A percentile compares a stretch with the other conserved stretches of the same genome.
Conservation (phyloP, 495 filamentous ascomycete species). For the Aspergillus heteromorphus region DNA sequence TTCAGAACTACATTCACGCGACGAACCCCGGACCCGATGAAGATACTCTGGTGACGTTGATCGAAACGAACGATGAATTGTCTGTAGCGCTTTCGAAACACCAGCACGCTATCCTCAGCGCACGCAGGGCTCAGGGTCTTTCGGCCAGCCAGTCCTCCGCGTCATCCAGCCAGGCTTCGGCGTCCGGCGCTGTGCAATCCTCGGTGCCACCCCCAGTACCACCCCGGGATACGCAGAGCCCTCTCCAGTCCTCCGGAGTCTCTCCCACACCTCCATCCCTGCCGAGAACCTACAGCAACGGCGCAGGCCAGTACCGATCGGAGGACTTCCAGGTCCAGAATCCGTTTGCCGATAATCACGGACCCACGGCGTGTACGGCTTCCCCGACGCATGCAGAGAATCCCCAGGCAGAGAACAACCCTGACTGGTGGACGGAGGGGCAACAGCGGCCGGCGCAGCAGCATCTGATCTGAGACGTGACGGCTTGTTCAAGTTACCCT, state of each 20-base stretch:
- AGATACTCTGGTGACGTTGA: slow-evolving; percentile 84
- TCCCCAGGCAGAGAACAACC: slow-evolving; percentile 5
- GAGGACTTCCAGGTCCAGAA: slow-evolving; percentile 43
- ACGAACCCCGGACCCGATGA: slow-evolving; percentile 79
- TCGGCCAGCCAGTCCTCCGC: slow-evolving; percentile 20
- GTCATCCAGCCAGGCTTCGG: slow-evolving; percentile 9
- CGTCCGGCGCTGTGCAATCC: slow-evolving; percentile 14
- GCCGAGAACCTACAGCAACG: slow-evolving; percentile 9
- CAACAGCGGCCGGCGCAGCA: slow-evolving; percentile 11
- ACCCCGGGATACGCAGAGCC: slow-evolving; percentile 4
- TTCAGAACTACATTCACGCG: slow-evolving; percentile 78
- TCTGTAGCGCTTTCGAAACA: slow-evolving; percentile 71
- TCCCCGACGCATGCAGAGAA: slow-evolving; percentile 5
- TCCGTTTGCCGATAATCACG: slow-evolving; percentile 37
- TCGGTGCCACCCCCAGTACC: slow-evolving; percentile 13
- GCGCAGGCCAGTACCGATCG: slow-evolving; percentile 31
- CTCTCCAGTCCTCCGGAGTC: slow-evolving; percentile 4
- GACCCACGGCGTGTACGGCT: slow-evolving; percentile 14
- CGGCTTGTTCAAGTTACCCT: too few species aligned
- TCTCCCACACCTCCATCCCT: slow-evolving; percentile 4
- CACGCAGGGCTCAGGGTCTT: slow-evolving; percentile 41
- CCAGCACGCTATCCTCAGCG: slow-evolving; percentile 73
- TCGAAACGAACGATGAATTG: slow-evolving; percentile 91
- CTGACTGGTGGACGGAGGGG: slow-evolving; percentile 10
- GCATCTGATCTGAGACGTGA: neutral